Evolutionary conservation across 2,329 filamentous ascomycete species (phyloP), one percentile per base, ranked within the genome.

Genomic region (Fusarium odoratissimum): DNA sequence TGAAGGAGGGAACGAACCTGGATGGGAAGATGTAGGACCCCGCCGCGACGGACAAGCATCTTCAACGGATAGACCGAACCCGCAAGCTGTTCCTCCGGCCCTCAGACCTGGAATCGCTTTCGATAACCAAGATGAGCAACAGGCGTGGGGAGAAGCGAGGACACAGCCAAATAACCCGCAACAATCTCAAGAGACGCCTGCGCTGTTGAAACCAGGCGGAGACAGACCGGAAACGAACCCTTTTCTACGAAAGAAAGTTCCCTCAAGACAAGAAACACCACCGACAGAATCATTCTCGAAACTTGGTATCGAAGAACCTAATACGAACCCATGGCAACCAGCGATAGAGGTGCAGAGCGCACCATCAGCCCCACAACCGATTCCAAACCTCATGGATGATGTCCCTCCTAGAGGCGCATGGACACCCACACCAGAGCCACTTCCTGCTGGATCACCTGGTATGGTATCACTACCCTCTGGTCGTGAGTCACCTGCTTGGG

Each of bases 201-300:
- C 78, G 25, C 67, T 76, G 5, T 73, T 83, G 57, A 79, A 76
- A 38, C 82, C 84, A 30, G 81, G 79, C 57, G 76, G 67, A 17
- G 74, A 76, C 13, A 79, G 80, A 41, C 73, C 77, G 31, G 83
- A 86, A 63, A 88, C 87, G 25, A 90, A 90, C 59, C 88, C 88
- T 0, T 90, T 90, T 76, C 73, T 83, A 28, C 86, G 86, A 67
- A 85, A 86, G 62, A 87, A 87, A 71, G 80, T 80, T 8, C 64
- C 83, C 8, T 72, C 74, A 45, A 63, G 67, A 23, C 71, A 70
- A 38, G 76, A 74, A 19, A 51, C 76, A 16, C 77, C 80, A 11
- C 80, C 82, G 2, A 78, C 80, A 3, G 80, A 81, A 16, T 78
- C 82, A 5, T 82, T 88, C 31, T 81, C 85, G 6, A 82, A 83